Evolutionary conservation across 1,139 yeast genomes (phyloP).

Genomic region (Schwanniomyces etchellsii): DNA sequence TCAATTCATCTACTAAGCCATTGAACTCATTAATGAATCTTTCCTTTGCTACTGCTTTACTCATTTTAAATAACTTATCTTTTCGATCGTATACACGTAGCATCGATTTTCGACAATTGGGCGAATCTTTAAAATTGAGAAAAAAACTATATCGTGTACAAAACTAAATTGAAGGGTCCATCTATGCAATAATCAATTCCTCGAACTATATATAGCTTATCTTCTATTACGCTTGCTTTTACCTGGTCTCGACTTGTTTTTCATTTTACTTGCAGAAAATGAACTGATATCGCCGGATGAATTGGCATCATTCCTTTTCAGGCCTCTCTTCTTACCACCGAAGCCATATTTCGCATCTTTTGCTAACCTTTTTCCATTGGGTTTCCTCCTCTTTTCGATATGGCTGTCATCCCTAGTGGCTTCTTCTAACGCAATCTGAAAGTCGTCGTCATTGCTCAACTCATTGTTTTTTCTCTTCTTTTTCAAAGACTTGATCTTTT

Average conservation of each 20-base stretch:
- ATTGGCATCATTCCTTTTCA: slow-evolving; percentile 67
- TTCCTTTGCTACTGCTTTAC: slow-evolving; percentile 40
- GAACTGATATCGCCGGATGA: slow-evolving; percentile 69
- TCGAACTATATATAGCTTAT: no score
- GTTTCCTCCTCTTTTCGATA: slow-evolving; percentile 41
- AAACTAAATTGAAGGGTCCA: no score
- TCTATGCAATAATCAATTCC: no score
- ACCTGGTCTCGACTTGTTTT: slow-evolving; percentile 64
- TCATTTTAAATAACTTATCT: slow-evolving; percentile 14
- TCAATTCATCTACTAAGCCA: slow-evolving; percentile 70
- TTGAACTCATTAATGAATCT: slow-evolving; percentile 76
- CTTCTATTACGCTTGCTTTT: slow-evolving; percentile 54
- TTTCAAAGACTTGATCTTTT: slow-evolving; percentile 82
- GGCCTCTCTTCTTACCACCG: slow-evolving; percentile 76
- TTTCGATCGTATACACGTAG: no score
- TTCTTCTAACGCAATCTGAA: slow-evolving; percentile 83
- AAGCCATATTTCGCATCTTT: slow-evolving; percentile 58
- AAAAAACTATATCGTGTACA: no score
- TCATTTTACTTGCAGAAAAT: slow-evolving; percentile 53
- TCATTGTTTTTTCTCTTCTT: slow-evolving; percentile 80
- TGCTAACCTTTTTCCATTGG: slow-evolving; percentile 58
- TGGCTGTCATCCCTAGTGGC: slow-evolving; percentile 47
- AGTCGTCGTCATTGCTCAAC: slow-evolving; percentile 54
- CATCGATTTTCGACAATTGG: no score
- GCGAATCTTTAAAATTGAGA: no score